Conservation (phyloP, 2,329 filamentous ascomycete species). For the Phaeosphaeria sp. region DNA sequence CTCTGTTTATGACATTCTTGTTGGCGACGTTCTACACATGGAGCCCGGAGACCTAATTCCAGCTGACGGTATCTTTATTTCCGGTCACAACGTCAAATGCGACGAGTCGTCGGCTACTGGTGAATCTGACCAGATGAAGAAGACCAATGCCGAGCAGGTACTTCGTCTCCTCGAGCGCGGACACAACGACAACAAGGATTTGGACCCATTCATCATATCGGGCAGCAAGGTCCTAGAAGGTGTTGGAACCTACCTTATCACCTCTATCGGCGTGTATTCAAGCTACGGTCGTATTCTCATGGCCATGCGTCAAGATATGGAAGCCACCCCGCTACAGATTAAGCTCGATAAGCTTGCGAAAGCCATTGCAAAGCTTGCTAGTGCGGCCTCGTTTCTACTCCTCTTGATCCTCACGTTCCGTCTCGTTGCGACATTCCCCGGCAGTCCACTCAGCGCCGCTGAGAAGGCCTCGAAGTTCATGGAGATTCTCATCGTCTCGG, state of each 20-base stretch:
- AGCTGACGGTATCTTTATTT: constrained; percentile 71
- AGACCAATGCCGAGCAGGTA: constrained; percentile 69
- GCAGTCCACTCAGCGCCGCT: constrained; percentile 62
- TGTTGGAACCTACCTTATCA: constrained; percentile 74
- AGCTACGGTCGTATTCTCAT: constrained; percentile 78
- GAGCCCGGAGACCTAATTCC: constrained; percentile 72
- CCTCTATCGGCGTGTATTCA: constrained; percentile 75
- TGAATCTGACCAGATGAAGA: constrained; percentile 73
- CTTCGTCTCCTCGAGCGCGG: constrained; percentile 66
- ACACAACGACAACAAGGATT: constrained; percentile 66
- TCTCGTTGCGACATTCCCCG: constrained; percentile 42
- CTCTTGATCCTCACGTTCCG: constrained; percentile 60
- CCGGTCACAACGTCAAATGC: constrained; percentile 69
- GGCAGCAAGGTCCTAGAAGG: constrained; percentile 79
- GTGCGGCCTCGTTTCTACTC: constrained; percentile 76
- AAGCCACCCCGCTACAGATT: constrained; percentile 78
- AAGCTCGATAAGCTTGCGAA: constrained; percentile 79
- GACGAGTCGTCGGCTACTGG: constrained; percentile 76
- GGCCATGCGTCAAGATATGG: constrained; percentile 75
- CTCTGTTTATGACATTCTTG: constrained; percentile 69
- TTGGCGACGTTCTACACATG: constrained; percentile 72
- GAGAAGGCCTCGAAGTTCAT: constrained; percentile 76
- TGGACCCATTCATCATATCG: constrained; percentile 86
- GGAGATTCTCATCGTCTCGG: constrained; percentile 68
- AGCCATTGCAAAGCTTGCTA: constrained; percentile 78